A percentile compares a stretch with the other conserved stretches of the same genome.
phyloP scores from a whole-genome alignment of 2,329 filamentous ascomycete genomes.

The Xylaria sp. region DNA sequence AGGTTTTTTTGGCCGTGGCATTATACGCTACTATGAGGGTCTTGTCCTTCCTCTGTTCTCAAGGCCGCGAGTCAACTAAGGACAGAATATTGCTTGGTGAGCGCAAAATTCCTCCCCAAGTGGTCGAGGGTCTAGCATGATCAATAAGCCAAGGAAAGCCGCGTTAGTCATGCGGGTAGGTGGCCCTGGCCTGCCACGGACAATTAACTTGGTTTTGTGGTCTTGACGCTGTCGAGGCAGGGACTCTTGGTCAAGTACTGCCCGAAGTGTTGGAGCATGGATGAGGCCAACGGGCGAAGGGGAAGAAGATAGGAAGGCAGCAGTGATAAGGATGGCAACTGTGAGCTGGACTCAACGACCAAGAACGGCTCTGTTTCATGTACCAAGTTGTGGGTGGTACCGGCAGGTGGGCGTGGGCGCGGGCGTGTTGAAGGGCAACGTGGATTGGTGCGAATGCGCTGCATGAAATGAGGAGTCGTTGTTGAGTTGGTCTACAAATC shows the following conservation, averaged over 20 bases:
- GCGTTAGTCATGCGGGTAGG: constrained; percentile 25
- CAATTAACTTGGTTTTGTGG: constrained; percentile 13
- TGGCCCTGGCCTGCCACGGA: constrained; percentile 25
- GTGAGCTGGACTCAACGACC: constrained; percentile 24
- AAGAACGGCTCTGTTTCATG: constrained; percentile 16
- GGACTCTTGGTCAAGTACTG: constrained; percentile 14
- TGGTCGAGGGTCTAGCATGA: constrained; percentile 45
- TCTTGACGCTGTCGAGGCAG: constrained; percentile 21
- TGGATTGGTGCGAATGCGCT: constrained; percentile 34
- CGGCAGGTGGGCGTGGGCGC: constrained; percentile 31
- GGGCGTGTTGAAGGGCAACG: constrained; percentile 24
- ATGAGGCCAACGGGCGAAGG: constrained; percentile 22
- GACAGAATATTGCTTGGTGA: constrained; percentile 44
- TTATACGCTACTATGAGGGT: constrained; percentile 42
- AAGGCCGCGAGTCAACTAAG: constrained; percentile 39
- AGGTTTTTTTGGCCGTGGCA: constrained; percentile 57
- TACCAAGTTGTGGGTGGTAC: constrained; percentile 29
- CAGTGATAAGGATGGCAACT: constrained; percentile 24
- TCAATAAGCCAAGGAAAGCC: constrained; percentile 40
- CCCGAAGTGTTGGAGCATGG: constrained; percentile 17
- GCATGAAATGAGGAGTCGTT: constrained; percentile 36
- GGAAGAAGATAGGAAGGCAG: constrained; percentile 22
- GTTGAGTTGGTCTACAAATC: constrained; percentile 19
- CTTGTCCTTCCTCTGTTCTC: constrained; percentile 13
- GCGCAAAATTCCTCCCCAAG: constrained; percentile 46